Conservation (phyloP, 179 eudicot species). For the Camellia oleifera region DNA sequence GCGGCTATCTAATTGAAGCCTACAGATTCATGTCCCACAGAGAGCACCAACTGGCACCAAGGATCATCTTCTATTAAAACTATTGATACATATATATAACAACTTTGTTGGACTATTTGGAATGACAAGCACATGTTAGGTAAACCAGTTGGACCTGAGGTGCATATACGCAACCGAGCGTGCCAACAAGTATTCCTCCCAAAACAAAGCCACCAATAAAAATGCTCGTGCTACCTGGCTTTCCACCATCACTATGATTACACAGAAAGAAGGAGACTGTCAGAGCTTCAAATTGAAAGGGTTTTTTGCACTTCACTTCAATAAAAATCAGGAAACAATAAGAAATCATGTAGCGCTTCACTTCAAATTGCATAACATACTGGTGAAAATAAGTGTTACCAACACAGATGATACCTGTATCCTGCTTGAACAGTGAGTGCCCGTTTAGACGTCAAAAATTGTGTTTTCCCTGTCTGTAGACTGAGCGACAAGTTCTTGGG, state of each 20-base stretch:
- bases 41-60: background rate
- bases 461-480: conserved; percentile 26
- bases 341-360: background rate
- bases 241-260: conserved; percentile 55
- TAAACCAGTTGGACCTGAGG: conserved; percentile 59
- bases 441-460: conserved; percentile 27
- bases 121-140: background rate
- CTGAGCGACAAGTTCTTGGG: conserved; percentile 37
- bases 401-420: conserved; percentile 42
- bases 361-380: conserved; percentile 6
- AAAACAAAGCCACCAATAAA: conserved; percentile 75
- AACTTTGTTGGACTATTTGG: background rate
- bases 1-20: background rate
- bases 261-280: conserved; percentile 2
- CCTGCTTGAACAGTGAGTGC: conserved; percentile 57
- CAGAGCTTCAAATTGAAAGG: background rate
- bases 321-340: background rate
- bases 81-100: background rate
- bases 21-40: background rate
- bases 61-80: background rate
- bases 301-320: background rate
- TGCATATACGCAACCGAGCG: conserved; percentile 75
- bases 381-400: background rate
- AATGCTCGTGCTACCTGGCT: conserved; percentile 43
- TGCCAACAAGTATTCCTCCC: conserved; percentile 84